These are phyloP conservation scores for Penicillium turbatum DNA, from an alignment of 495 filamentous ascomycete species.

Conservation along the genomic window DNA sequence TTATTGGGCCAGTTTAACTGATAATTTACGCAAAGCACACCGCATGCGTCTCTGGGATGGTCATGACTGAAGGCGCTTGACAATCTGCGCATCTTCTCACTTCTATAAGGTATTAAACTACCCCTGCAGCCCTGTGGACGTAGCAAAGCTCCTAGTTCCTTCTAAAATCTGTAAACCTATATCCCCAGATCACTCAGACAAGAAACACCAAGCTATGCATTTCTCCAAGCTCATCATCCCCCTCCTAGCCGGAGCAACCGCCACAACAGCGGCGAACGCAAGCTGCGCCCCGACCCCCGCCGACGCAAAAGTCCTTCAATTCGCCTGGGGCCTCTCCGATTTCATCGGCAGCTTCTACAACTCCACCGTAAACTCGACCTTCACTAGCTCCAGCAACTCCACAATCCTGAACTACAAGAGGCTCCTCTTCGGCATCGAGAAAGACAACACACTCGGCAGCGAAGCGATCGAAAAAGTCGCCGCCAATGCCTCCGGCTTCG, in stretches of 20 bases:
- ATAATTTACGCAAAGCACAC: background rate
- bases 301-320: slow-evolving; percentile 24
- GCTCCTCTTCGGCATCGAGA: slow-evolving; percentile 24
- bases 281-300: slow-evolving; percentile 21
- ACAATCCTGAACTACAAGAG: slow-evolving; percentile 16
- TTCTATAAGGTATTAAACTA: background rate
- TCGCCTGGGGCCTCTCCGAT: slow-evolving; percentile 23
- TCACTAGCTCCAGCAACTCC: slow-evolving; percentile 18
- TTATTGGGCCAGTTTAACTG: background rate
- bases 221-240: background rate
- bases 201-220: background rate
- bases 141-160: background rate
- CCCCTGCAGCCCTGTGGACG: background rate
- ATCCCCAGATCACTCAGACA: background rate
- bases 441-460: slow-evolving; percentile 25
- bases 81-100: background rate
- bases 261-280: background rate
- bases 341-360: slow-evolving; percentile 27
- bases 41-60: background rate
- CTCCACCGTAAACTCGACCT: slow-evolving; percentile 19
- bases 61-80: background rate
- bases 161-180: too few relatives aligned
- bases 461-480: slow-evolving; percentile 23
- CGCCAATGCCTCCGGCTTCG: slow-evolving; percentile 15
- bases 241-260: slow-evolving; percentile 3